These are phyloP conservation scores for Pichia sp. DNA, from an alignment of 1,139 yeast genomes.

Conservation along the genomic window DNA sequence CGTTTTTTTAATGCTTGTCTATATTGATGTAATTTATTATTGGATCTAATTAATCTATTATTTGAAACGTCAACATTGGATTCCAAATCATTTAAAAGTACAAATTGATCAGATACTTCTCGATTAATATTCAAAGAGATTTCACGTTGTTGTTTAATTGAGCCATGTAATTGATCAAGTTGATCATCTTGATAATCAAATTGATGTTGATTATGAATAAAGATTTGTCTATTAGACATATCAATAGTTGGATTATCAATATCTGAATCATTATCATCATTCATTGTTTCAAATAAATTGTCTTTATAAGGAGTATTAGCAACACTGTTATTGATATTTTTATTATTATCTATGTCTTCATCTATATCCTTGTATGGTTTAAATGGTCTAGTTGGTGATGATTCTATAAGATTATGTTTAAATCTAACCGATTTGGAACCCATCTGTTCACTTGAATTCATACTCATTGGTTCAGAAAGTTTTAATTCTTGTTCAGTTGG, in stretches of 20 bases:
- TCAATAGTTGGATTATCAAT: slow-evolving; percentile 11
- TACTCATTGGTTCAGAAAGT: too few relatives aligned
- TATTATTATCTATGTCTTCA: not conserved
- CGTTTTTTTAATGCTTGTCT: slow-evolving; percentile 56
- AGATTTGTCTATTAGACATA: slow-evolving; percentile 45
- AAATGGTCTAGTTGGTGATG: slow-evolving; percentile 13
- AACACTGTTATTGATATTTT: too few relatives aligned
- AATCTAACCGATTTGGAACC: slow-evolving; percentile 49
- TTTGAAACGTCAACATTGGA: slow-evolving; percentile 54
- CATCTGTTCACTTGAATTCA: too few relatives aligned
- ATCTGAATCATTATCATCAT: slow-evolving; percentile 4
- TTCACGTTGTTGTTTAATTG: slow-evolving; percentile 50
- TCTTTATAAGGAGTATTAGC: slow-evolving; percentile 7
- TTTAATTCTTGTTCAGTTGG: too few relatives aligned
- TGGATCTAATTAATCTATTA: slow-evolving; percentile 48
- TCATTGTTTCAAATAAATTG: slow-evolving; percentile 5
- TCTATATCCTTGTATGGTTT: slow-evolving; percentile 19
- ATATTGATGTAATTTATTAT: slow-evolving; percentile 47
- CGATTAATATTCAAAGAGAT: slow-evolving; percentile 60
- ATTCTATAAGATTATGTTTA: slow-evolving; percentile 38
- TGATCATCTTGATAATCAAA: slow-evolving; percentile 56
- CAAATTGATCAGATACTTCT: slow-evolving; percentile 65
- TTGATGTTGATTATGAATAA: slow-evolving; percentile 64
- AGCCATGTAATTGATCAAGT: slow-evolving; percentile 50
- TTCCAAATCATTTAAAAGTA: slow-evolving; percentile 66